phyloP scores from a whole-genome alignment of 1,284 basidiomycete species.

The Rhodofomes roseus region DNA sequence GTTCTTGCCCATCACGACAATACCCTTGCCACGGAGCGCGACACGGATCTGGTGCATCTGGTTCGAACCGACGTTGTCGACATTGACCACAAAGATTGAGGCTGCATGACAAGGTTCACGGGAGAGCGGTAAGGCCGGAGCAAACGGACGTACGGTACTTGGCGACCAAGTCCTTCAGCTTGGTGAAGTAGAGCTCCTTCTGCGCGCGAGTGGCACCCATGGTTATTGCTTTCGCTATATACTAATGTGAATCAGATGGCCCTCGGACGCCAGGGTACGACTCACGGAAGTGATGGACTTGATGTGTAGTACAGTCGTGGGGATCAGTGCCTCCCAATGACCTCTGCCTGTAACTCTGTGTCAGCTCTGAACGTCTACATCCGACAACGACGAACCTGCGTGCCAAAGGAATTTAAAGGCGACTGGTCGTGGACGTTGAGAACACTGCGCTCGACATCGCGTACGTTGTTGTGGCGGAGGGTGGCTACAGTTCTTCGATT shows the following conservation, averaged over 20 bases:
- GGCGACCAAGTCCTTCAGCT: conserved; percentile 91
- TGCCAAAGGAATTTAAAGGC: conserved; percentile 92
- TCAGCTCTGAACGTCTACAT: conserved; percentile 1
- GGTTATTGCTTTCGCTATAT: conserved; percentile 31
- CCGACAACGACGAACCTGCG: conserved; percentile 31
- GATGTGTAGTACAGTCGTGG: conserved; percentile 4
- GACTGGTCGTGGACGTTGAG: conserved; percentile 26
- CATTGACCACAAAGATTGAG: conserved; percentile 98
- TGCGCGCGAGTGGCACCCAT: conserved; percentile 93
- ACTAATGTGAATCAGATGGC: background rate
- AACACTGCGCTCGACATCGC: conserved; percentile 4
- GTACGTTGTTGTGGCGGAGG: conserved; percentile 1
- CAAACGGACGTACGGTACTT: conserved; percentile 71
- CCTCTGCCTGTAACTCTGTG: conserved; percentile 52
- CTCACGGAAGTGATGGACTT: conserved; percentile 20
- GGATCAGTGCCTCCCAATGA: conserved; percentile 77
- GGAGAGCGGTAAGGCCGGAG: background rate
- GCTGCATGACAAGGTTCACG: conserved; percentile 43
- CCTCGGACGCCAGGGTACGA: background rate
- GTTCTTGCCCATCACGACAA: conserved; percentile 99
- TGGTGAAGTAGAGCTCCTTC: conserved; percentile 92
- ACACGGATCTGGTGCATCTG: conserved; percentile 99
- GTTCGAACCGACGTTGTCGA: conserved; percentile 99
- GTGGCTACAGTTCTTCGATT: conserved; percentile 28
- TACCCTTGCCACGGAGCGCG: conserved; percentile 92